These are phyloP conservation scores for Saccharomycodes ludwigii DNA, from an alignment of 805 yeast genomes.

Conservation along the genomic window DNA sequence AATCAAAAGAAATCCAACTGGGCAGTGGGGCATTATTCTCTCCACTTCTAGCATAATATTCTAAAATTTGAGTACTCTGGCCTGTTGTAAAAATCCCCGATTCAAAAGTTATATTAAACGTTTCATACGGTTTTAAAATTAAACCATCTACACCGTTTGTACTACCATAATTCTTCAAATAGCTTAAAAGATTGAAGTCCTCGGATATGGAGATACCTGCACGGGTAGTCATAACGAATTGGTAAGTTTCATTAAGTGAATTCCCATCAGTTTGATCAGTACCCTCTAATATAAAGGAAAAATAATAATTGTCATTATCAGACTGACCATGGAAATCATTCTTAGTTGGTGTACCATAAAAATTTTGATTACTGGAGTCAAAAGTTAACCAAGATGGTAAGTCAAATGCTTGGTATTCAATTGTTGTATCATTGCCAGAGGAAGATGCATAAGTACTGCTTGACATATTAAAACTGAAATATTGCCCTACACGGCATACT, in stretches of 20 bases:
- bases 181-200: constrained; percentile 29
- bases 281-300: constrained; percentile 48
- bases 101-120: constrained; percentile 55
- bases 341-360: constrained; percentile 54
- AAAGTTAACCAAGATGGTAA: constrained; percentile 75
- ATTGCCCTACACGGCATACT: constrained; percentile 60
- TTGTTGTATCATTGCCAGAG: constrained; percentile 26
- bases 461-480: constrained; percentile 55
- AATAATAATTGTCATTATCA: constrained; percentile 29
- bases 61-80: constrained; percentile 34
- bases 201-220: constrained; percentile 33
- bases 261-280: constrained; percentile 41
- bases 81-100: constrained; percentile 41
- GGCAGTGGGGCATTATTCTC: constrained; percentile 78
- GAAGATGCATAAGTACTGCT: constrained; percentile 47
- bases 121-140: constrained; percentile 57
- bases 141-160: constrained; percentile 70
- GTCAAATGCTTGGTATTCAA: constrained; percentile 42
- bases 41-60: constrained; percentile 69
- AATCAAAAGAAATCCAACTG: constrained; percentile 71
- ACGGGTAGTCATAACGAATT: constrained; percentile 46
- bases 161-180: constrained; percentile 51
- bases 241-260: constrained; percentile 35
- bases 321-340: constrained; percentile 10
- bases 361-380: constrained; percentile 44